Evolutionary conservation across 208 protist species (phyloP), one percentile per base, ranked within the genome.

Genomic region (Zelonia costaricensis): DNA sequence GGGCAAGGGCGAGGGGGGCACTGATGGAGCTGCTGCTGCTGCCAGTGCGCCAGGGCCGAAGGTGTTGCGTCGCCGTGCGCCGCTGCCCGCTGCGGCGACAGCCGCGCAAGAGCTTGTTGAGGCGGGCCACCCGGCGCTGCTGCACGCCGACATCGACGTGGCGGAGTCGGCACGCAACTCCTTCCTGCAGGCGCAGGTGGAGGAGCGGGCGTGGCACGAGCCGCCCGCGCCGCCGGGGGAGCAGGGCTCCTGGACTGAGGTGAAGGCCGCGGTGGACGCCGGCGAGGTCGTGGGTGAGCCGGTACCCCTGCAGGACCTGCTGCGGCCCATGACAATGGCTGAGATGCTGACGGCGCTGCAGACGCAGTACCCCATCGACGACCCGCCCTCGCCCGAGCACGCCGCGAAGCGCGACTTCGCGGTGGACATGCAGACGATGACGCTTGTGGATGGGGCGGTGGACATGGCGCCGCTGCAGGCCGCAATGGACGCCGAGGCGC

Each of bases 201-300:
- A 92, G 61, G 86, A 93, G 51, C 86, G 90, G 10, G 84, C 90
- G 40, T 95, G 90, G 86, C 84, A 86, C 18, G 90, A 95, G 77
- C 90, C 90, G 47, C 90, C 90, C 6, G 73, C 69, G 33, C 90
- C 90, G 12, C 90, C 90, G 10, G 90, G 83, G 15, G 90, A 95
- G 73, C 48, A 76, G 30, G 86, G 90, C 53, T 95, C 90, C 18
- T 95, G 90, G 86, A 62, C 76, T n/a, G 90, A 95, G 51, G 84
- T 95, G 57, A 88, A 89, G 61, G 67, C 68, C 10, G 86, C 86
- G 6, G 64, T 93, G 44, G 86, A 95, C 6, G 76, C 66, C 7
- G 86, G 86, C 13, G 84, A 91, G 66, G 27, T 51, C 0, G 80
- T 95, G 12, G 86, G 86, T 8, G 80, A 60, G 8, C 84, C 84